Evolutionary conservation across 805 yeast species (phyloP).

Genomic region (Candida taoyuanica): DNA sequence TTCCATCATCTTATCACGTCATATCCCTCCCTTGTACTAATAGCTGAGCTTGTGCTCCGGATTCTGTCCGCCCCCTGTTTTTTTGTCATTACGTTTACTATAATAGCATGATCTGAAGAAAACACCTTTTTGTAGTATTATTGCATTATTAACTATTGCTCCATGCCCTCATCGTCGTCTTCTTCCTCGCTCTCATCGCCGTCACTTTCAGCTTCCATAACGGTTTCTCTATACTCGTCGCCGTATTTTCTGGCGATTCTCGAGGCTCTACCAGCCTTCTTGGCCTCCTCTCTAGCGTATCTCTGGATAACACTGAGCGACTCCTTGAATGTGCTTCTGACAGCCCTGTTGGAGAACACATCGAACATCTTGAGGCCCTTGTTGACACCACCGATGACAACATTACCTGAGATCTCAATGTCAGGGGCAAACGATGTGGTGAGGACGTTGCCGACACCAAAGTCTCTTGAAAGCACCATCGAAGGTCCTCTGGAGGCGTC

Average conservation of each 20-base stretch:
- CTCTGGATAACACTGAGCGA: constrained; percentile 52
- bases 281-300: constrained; percentile 55
- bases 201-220: constrained; percentile 59
- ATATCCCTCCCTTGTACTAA: constrained; percentile 5
- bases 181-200: constrained; percentile 59
- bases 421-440: constrained; percentile 82
- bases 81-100: constrained; percentile 5
- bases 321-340: constrained; percentile 61
- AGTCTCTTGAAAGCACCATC: constrained; percentile 85
- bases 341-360: constrained; percentile 73
- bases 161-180: constrained; percentile 30
- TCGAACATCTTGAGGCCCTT: constrained; percentile 92
- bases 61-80: constrained; percentile 1
- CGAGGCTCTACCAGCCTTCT: constrained; percentile 52
- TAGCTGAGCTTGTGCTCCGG: constrained; percentile 4
- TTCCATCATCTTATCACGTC: constrained; percentile 2
- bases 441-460: constrained; percentile 91
- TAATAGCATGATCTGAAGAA: constrained; percentile 6
- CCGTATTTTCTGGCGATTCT: constrained; percentile 73
- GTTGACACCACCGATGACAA: constrained; percentile 82
- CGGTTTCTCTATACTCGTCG: constrained; percentile 45
- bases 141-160: too few species aligned
- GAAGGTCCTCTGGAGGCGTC: constrained; percentile 52
- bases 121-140: too few species aligned
- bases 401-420: constrained; percentile 75